phyloP scores from a whole-genome alignment of 2,329 filamentous ascomycete genomes.

The Sclerotinia subarctica region DNA sequence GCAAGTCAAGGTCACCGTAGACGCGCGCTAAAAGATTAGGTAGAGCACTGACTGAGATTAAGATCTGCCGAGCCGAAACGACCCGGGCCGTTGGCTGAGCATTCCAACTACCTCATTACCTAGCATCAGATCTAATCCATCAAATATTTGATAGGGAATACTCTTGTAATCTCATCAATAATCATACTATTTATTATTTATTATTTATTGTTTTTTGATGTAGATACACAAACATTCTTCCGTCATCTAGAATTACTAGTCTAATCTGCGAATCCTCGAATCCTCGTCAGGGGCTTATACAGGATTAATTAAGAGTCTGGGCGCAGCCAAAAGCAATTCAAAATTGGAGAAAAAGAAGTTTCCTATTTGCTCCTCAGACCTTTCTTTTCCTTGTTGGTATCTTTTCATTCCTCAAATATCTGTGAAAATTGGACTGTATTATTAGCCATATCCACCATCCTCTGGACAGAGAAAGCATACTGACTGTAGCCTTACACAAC shows the following conservation, averaged over 20 bases:
- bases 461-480: neutral
- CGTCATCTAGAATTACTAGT: neutral
- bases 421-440: neutral
- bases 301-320: neutral
- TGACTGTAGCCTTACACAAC: constrained; percentile 1
- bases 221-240: neutral
- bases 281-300: constrained; percentile 14
- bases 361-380: neutral
- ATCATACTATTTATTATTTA: no score
- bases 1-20: neutral
- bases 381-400: neutral
- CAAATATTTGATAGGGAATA: no score
- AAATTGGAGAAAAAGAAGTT: neutral
- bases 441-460: neutral
- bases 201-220: no score
- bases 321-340: constrained; percentile 11
- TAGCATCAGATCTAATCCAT: constrained; percentile 5
- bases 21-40: constrained; percentile 2
- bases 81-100: constrained; percentile 11
- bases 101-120: neutral
- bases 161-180: no score
- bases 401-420: neutral
- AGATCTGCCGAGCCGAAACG: constrained; percentile 12
- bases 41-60: neutral
- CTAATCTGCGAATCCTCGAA: neutral